A percentile compares a stretch with the other conserved stretches of the same genome.
phyloP scores from a whole-genome alignment of 2,329 filamentous ascomycete genomes.

The Davidsoniella neocaledoniae region DNA sequence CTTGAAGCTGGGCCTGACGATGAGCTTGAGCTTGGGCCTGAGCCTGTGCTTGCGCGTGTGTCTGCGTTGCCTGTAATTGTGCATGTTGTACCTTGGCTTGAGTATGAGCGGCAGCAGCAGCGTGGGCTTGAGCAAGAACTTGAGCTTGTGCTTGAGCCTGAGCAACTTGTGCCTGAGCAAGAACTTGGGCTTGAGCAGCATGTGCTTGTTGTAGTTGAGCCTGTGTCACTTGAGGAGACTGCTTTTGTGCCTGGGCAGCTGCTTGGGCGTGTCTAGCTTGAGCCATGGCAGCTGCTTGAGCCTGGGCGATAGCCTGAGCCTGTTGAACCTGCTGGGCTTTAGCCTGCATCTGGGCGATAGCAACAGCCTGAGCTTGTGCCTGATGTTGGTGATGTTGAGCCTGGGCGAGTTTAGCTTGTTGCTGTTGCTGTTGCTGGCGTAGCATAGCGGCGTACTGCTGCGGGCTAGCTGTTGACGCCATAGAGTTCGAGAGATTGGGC shows the following conservation, averaged over 20 bases:
- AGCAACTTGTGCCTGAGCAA: slow-evolving; percentile 12
- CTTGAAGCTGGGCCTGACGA: slow-evolving; percentile 13
- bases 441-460: slow-evolving; percentile 44
- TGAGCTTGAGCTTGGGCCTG: slow-evolving; percentile 11
- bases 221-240: slow-evolving; percentile 13
- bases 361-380: slow-evolving; percentile 16
- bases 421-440: slow-evolving; percentile 30
- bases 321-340: slow-evolving; percentile 8
- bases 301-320: slow-evolving; percentile 7
- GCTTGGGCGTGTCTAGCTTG: slow-evolving; percentile 18
- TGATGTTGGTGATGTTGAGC: slow-evolving; percentile 14
- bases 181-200: slow-evolving; percentile 17
- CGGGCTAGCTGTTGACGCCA: slow-evolving; percentile 32
- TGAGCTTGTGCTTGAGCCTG: slow-evolving; percentile 6
- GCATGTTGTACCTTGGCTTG: slow-evolving; percentile 8
- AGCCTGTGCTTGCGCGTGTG: slow-evolving; percentile 12
- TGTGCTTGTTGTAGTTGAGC: slow-evolving; percentile 17
- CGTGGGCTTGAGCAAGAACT: slow-evolving; percentile 10
- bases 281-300: slow-evolving; percentile 10
- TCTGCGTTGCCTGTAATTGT: slow-evolving; percentile 13
- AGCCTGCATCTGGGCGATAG: slow-evolving; percentile 10
- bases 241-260: slow-evolving; percentile 17
- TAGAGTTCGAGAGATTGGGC: slow-evolving; percentile 30
- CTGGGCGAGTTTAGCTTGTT: slow-evolving; percentile 18
- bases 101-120: slow-evolving; percentile 7